phyloP scores from a whole-genome alignment of 2,329 filamentous ascomycete genomes.

The Macroventuria anomochaeta region DNA sequence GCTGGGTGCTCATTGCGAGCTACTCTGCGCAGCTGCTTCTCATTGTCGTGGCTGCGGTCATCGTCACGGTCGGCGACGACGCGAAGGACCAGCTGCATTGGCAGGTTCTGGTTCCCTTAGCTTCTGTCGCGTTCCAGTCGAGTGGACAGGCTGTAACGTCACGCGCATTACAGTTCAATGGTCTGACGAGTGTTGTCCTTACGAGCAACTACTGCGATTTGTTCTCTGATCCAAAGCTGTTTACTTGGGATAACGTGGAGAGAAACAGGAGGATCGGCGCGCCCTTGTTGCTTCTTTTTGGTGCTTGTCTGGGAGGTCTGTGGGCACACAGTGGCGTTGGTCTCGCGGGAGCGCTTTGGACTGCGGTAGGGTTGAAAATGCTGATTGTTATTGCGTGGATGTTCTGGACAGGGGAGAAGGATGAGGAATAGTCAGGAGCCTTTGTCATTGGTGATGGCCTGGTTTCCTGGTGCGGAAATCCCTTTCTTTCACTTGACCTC shows the following conservation, averaged over 20 bases:
- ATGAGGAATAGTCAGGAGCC: slow-evolving; percentile 15
- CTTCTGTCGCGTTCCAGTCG: slow-evolving; percentile 75
- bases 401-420: slow-evolving; percentile 49
- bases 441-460: background rate
- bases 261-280: slow-evolving; percentile 61
- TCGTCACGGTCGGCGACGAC: slow-evolving; percentile 52
- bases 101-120: slow-evolving; percentile 68
- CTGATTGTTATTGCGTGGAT: slow-evolving; percentile 50
- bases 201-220: slow-evolving; percentile 84
- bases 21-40: slow-evolving; percentile 52
- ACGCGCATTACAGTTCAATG: slow-evolving; percentile 71
- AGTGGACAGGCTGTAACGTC: slow-evolving; percentile 80
- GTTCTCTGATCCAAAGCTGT: slow-evolving; percentile 69
- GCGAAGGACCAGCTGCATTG: slow-evolving; percentile 52
- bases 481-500: background rate
- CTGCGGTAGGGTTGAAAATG: slow-evolving; percentile 51
- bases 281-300: slow-evolving; percentile 59
- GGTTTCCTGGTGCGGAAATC: background rate
- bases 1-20: slow-evolving; percentile 66
- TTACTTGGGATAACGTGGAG: slow-evolving; percentile 57
- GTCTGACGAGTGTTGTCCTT: slow-evolving; percentile 77
- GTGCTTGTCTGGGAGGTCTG: slow-evolving; percentile 61
- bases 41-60: slow-evolving; percentile 50
- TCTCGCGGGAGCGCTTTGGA: slow-evolving; percentile 60
- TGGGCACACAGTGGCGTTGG: slow-evolving; percentile 61